Evolutionary conservation across 2,329 filamentous ascomycete genomes (phyloP).

Genomic region (Atkinsonella texensis): DNA sequence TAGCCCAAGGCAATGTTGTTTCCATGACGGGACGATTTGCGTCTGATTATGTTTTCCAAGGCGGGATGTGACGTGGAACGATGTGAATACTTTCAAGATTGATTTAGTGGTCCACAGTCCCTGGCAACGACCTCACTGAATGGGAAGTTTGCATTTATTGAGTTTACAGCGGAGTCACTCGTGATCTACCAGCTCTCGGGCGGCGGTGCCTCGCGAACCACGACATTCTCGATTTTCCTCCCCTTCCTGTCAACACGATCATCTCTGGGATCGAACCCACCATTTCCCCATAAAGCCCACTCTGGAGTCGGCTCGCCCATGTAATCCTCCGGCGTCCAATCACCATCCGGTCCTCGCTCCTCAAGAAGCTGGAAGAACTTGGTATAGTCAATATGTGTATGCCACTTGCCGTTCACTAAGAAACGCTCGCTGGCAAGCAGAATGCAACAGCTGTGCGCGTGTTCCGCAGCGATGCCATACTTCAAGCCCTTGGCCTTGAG

Average conservation of each 20-base stretch:
- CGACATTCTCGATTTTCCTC: constrained; percentile 41
- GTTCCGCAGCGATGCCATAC: constrained; percentile 90
- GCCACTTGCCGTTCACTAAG: constrained; percentile 66
- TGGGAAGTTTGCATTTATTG: background rate
- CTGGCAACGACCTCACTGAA: too few relatives aligned
- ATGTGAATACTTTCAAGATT: too few relatives aligned
- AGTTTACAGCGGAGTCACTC: background rate
- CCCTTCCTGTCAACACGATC: constrained; percentile 81
- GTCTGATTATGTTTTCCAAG: background rate
- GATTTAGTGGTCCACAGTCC: too few relatives aligned
- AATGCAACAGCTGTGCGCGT: constrained; percentile 89
- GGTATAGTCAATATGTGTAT: constrained; percentile 83
- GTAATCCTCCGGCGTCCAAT: constrained; percentile 84
- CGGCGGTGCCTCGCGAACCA: constrained; percentile 19
- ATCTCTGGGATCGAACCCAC: constrained; percentile 87
- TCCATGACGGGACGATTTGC: constrained; percentile 16
- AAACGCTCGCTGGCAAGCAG: constrained; percentile 77
- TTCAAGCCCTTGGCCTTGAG: constrained; percentile 57
- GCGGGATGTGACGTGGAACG: background rate
- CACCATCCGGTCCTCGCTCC: constrained; percentile 47
- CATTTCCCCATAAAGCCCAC: constrained; percentile 91
- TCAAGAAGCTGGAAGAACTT: constrained; percentile 79
- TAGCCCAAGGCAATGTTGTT: constrained; percentile 12
- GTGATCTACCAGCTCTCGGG: constrained; percentile 7
- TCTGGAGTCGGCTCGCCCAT: constrained; percentile 75